Base-by-base conservation (phyloP, 169 alveolate species). In the Gregarina niphandrodes region DNA sequence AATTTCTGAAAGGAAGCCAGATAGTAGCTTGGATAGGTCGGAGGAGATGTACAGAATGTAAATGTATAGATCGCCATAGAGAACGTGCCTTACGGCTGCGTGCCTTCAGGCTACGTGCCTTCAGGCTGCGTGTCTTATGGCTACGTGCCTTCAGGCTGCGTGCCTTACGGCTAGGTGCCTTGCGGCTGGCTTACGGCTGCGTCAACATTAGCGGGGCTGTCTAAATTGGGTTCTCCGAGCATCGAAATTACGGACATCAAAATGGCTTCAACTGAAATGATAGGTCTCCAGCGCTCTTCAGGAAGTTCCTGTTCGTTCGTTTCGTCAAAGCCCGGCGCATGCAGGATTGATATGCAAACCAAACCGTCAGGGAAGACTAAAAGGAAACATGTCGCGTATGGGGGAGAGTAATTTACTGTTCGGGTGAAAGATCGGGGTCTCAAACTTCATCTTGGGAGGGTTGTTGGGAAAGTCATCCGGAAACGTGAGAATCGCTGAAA, bases 221-320 rank as follows among this genome's bases (percentile, higher is more conserved):
- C 90, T 22, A 82, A 35, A 58, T 90, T 90, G 6, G 96, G 96
- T 32, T 83, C 96, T 29, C 81, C 82, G 22, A 86, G 67, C 95
- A 90, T 83, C 7, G 95, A 82, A 18, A 86, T 82, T 7, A 85
- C 96, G 24, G 89, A 70, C 22, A 85, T 63, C 17, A 91, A 52
- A 24, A 91, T 82, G 56, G 85, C 68, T 56, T 91, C 96, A 4
- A 87, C 95, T n/a, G 95, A 59, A 24, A 82, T 70, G 32, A 86
- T 79, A 1, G 98, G 98, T 30, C 96, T 72, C 98, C 98, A 87
- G 48, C 91, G 73, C 62, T 87, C 96, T 36, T 84, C 95, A n/a
- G 96, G 85, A 0, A 75, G 70, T 66, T 87, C 97, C 51, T 81
- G 87, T 39, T 75, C 86, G 70, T 87, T 91, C 60, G 73, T 77